These are phyloP conservation scores for Lactifluus piperatus DNA, from an alignment of 768 basidiomycete genomes.

Conservation along the genomic window DNA sequence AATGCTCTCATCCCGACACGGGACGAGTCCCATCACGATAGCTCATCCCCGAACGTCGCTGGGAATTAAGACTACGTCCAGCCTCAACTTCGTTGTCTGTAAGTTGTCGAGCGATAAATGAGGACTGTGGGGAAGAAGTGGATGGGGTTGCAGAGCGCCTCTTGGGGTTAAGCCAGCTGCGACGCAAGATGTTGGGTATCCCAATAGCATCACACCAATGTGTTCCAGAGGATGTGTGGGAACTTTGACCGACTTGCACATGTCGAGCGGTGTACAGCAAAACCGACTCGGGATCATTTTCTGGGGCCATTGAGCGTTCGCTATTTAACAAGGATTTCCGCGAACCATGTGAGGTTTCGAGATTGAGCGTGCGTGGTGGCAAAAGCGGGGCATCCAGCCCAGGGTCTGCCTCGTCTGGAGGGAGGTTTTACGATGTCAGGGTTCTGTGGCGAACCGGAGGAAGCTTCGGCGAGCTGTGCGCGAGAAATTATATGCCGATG, in stretches of 20 bases:
- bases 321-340: conserved; percentile 22
- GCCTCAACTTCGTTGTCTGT: conserved; percentile 22
- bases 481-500: conserved; percentile 11
- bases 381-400: conserved; percentile 15
- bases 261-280: conserved; percentile 44
- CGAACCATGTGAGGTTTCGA: conserved; percentile 1
- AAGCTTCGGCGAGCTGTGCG: conserved; percentile 4
- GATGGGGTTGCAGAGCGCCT: conserved; percentile 5
- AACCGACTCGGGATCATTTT: conserved; percentile 29
- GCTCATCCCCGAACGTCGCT: conserved; percentile 14
- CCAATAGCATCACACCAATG: conserved; percentile 10
- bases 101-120: conserved; percentile 5
- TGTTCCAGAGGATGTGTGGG: conserved; percentile 23
- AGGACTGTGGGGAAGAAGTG: conserved; percentile 1
- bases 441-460: neutral
- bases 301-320: conserved; percentile 26
- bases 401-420: conserved; percentile 10
- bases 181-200: conserved; percentile 5
- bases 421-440: neutral
- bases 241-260: conserved; percentile 27
- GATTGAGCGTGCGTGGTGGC: conserved; percentile 8
- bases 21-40: conserved; percentile 37
- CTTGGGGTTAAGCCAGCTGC: conserved; percentile 20
- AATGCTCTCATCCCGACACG: conserved; percentile 45
- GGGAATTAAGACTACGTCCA: conserved; percentile 27